Evolutionary conservation across 176 grass and related monocot species (phyloP), one percentile per base, ranked within the genome.

Genomic region (Otatea glauca): DNA sequence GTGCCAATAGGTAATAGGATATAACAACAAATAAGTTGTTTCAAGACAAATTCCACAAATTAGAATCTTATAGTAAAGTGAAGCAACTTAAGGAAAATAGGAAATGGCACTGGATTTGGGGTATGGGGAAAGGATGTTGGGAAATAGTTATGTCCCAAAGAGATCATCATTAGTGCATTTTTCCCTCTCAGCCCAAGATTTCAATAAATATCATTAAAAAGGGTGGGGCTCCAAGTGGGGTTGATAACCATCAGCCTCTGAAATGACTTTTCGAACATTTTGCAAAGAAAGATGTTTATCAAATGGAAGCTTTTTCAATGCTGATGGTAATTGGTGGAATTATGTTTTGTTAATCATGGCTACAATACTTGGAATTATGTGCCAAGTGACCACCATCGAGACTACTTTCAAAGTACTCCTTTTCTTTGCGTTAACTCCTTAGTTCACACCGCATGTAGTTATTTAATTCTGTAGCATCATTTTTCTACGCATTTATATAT

Each of bases 181-280:
- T 62, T 6, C 35, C 44, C 17, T 75, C 35, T 38, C 37, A 9
- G 12, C 21, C 43, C 34, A 75, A 73, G 10, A 74, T 43, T 23
- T n/a, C 9, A 81, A 35, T 15, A 60, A 54, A 15, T 67, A 62
- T 84, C 34, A 43, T 55, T 55, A 56, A 66, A n/a, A 15, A 42
- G 70, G 5, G 60, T 76, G 2, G 7, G 51, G 49, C 2, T 13
- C 11, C 9, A 3, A 90, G 84, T 99, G 97, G 62, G 97, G 97
- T 76, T 99, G 97, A 72, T 99, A 99, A 86, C 97, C 93, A 86
- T 99, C 97, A 89, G 97, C 97, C 42, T 99, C 93, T 67, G 97
- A 99, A 84, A 99, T 96, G 70, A 99, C 97, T 88, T 93, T 92
- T 12, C 85, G 79, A 75, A 99, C 97, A 86, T 96, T 99, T 87